phyloP scores from a whole-genome alignment of 2,329 filamentous ascomycete species.

The Polychaeton citri region DNA sequence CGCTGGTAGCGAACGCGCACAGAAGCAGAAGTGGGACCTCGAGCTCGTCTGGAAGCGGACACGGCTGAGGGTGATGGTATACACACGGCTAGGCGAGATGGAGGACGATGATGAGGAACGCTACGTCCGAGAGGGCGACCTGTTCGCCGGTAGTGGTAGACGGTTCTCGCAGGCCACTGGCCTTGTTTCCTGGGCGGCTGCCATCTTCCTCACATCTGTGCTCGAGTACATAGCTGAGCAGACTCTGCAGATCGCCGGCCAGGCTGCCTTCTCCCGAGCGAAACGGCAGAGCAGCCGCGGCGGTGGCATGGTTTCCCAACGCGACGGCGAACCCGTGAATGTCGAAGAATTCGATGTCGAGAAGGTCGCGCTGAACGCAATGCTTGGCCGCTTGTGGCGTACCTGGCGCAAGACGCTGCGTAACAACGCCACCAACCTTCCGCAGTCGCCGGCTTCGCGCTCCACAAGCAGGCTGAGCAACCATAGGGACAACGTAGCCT shows the following conservation, averaged over 20 bases:
- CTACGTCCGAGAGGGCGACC: constrained; percentile 67
- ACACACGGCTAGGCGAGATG: constrained; percentile 89
- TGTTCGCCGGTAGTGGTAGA: constrained; percentile 46
- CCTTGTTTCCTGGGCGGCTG: constrained; percentile 71
- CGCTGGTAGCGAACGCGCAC: constrained; percentile 11
- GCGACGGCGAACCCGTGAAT: constrained; percentile 35
- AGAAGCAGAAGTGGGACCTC: constrained; percentile 62
- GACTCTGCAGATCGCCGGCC: constrained; percentile 71
- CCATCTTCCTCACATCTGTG: constrained; percentile 91
- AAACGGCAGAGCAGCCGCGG: constrained; percentile 22
- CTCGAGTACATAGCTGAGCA: constrained; percentile 90
- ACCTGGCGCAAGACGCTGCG: constrained; percentile 84
- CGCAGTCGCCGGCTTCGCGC: background rate
- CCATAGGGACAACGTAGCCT: background rate
- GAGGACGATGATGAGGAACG: constrained; percentile 95
- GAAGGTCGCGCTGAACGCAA: constrained; percentile 77
- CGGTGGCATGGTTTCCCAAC: constrained; percentile 4
- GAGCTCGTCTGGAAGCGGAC: constrained; percentile 90
- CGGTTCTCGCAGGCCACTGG: constrained; percentile 35
- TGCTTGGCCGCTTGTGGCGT: constrained; percentile 80
- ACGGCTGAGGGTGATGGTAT: constrained; percentile 91
- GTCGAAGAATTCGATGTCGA: constrained; percentile 89
- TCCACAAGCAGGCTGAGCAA: background rate
- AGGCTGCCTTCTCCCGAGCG: constrained; percentile 61
- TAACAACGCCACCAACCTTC: constrained; percentile 4